phyloP scores from a whole-genome alignment of 345 rosid species.

The Lumnitzera racemosa region DNA sequence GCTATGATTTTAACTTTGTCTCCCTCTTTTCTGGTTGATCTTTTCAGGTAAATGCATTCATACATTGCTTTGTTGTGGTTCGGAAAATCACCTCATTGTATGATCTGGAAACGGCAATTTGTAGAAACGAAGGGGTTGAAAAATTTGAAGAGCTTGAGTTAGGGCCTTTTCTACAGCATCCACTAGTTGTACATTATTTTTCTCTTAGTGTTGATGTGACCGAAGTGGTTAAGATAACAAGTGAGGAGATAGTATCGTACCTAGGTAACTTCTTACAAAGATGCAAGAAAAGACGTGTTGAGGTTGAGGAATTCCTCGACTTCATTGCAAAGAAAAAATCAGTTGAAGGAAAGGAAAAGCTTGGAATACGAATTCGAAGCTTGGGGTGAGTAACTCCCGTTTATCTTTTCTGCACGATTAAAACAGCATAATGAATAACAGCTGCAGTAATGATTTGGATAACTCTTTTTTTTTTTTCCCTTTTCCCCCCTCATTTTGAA shows the following conservation, averaged over 20 bases:
- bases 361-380: constrained; percentile 71
- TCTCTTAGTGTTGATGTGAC: constrained; percentile 26
- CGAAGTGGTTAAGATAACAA: constrained; percentile 50
- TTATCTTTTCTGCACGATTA: constrained; percentile 1
- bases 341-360: constrained; percentile 46
- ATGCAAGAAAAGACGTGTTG: constrained; percentile 24
- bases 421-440: not conserved
- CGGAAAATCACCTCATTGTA: constrained; percentile 56
- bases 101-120: constrained; percentile 71
- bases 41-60: constrained; percentile 72
- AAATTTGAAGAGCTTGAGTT: constrained; percentile 56
- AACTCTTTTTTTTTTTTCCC: no score
- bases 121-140: constrained; percentile 59
- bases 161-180: constrained; percentile 71
- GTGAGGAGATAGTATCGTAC: constrained; percentile 44
- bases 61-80: constrained; percentile 74
- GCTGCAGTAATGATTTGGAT: no score
- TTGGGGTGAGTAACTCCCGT: constrained; percentile 46
- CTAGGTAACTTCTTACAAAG: constrained; percentile 41
- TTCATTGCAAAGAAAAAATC: constrained; percentile 56
- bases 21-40: not conserved
- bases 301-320: constrained; percentile 51
- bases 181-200: constrained; percentile 64
- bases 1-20: not conserved
- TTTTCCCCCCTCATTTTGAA: no score